Base-by-base conservation (phyloP, 331 rosid species). In the Erythrophleum ivorense region DNA sequence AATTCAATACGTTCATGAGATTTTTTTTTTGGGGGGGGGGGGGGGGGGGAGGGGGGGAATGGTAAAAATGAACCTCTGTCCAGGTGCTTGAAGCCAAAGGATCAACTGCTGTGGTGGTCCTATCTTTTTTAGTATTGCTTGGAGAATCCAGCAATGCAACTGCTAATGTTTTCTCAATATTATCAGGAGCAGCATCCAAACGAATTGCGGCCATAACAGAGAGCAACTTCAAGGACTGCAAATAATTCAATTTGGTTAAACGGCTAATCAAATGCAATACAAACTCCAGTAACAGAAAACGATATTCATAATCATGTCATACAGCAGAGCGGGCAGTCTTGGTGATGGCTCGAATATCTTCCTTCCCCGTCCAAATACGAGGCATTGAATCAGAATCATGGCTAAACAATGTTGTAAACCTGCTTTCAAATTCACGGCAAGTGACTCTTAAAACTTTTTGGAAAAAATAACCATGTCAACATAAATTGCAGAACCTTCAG, bases 351-450 rank as follows among this genome's bases (percentile, higher is more conserved):
- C 98, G 88, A 65, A 96, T 91, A 82, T 96, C 97, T 85, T 96
- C 99, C n/a, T 89, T 96, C 75, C 94, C 99, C 9, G 94, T 89
- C 99, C 99, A 96, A 81, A 94, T 79, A 31, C 99, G 97, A 64
- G 99, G 99, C 97, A 96, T 92, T 34, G 99, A 96, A 82, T 96
- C 98, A 43, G 97, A 65, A 81, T 96, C 99, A 75, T 92, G 98
- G 88, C 94, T 96, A 91, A 96, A 96, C 91, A 94, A 78, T 29
- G 86, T 88, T 2, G 97, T 72, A 80, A 96, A 96, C 94, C 99
- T 96, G 95, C 84, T 76, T 31, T 59, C 69, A 86, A 75, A 84
- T 77, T 78, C 75, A 78, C 62, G 74, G 70, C 82, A 73, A 88
- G 82, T 81, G 78, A 59, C 82, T 57, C 58, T 65, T 67, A 55